Evolutionary conservation across 208 protist genomes (phyloP).

Genomic region (Trypanosoma boissoni): DNA sequence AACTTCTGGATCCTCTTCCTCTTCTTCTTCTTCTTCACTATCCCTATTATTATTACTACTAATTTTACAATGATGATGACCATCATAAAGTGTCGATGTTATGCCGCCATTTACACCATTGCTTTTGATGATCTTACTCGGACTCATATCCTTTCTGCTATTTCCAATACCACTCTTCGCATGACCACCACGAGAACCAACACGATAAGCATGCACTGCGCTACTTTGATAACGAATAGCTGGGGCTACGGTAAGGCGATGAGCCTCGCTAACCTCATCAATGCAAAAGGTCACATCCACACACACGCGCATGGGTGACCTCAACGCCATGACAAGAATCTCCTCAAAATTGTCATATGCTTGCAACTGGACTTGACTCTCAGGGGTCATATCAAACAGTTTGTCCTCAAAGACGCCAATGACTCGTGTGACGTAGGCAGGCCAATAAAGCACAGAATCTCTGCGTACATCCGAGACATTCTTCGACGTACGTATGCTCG

Average conservation of each 20-base stretch:
- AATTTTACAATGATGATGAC: background rate
- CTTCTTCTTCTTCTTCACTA: background rate
- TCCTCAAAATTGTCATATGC: constrained; percentile 45
- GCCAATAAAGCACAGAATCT: constrained; percentile 56
- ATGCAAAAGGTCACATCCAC: constrained; percentile 67
- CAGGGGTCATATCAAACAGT: constrained; percentile 35
- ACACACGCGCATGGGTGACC: constrained; percentile 43
- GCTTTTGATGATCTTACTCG: too few relatives aligned
- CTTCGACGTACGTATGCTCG: constrained; percentile 1
- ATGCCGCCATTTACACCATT: too few relatives aligned
- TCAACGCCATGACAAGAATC: constrained; percentile 37
- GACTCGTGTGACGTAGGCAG: constrained; percentile 50
- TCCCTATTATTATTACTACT: background rate
- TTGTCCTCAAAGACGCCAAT: constrained; percentile 43
- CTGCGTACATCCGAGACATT: constrained; percentile 7
- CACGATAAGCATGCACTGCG: too few relatives aligned
- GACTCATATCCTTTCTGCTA: background rate
- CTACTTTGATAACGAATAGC: constrained; percentile 8
- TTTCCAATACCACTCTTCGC: background rate
- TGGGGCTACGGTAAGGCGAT: constrained; percentile 29
- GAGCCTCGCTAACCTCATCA: constrained; percentile 60
- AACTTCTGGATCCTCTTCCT: constrained; percentile 14
- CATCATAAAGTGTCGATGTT: too few relatives aligned
- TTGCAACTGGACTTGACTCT: constrained; percentile 34
- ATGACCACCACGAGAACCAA: too few relatives aligned